Evolutionary conservation across 2,329 filamentous ascomycete species (phyloP), one percentile per base, ranked within the genome.

Genomic region (Pseudogymnoascus sp.): DNA sequence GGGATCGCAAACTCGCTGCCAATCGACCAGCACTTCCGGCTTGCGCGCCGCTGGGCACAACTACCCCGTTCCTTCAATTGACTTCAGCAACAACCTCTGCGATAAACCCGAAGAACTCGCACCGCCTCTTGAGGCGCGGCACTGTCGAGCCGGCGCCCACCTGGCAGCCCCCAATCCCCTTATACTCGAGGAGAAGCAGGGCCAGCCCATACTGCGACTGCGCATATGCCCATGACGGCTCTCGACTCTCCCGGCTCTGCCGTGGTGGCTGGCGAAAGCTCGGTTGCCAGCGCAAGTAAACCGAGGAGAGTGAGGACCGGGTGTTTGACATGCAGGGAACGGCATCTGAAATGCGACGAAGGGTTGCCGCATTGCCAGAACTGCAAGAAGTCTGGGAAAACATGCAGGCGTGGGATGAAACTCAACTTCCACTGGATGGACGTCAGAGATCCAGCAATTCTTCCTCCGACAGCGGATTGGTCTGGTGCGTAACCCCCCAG

Each of bases 311-410:
- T 96, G 16, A 86, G 93, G 56, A 97, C 93, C 2, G 93, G 93
- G 38, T 97, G 93, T 74, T 78, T 96, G 68, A 97, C 93, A 2
- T 97, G 93, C 75, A 83, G 93, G 69, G 90, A 96, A 74, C 82
- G 92, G 56, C 93, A 96, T 78, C 79, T 96, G 61, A 96, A 96
- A 75, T 96, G 93, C 74, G 93, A 96, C 72, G 91, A 96, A 75
- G 87, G 71, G 18, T 69, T 76, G 3, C 82, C 82, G 5, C 78
- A 81, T 36, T 86, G 83, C 67, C 80, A 89, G 70, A 97, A 97
- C 71, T 97, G 93, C 76, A 85, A 86, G 64, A 97, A 96, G 77
- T 95, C 93, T 61, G 93, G 87, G 71, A 82, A 93, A 60, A 80
- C 87, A 64, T 97, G 93, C 79, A 92, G 93, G 73, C 85, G 92